Evolutionary conservation across 352 stramenopile genomes (phyloP), one percentile per base, ranked within the genome.

Genomic region (Globisporangium parvum): DNA sequence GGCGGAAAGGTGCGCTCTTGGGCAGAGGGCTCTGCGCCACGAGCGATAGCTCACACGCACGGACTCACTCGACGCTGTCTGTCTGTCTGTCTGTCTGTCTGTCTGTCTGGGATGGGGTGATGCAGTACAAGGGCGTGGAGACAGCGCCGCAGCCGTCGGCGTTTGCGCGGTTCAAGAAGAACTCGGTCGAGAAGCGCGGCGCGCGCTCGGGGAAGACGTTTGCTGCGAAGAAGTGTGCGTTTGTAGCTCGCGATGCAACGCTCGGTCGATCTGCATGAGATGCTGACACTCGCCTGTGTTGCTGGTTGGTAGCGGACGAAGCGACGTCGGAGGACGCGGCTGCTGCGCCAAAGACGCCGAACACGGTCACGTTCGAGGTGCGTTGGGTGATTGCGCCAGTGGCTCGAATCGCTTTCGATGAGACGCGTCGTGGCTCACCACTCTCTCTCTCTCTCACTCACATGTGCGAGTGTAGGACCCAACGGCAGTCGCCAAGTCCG

Each of bases 161-260:
- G 21, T 88, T 88, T 33, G 67, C 71, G 26, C 70, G 72, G 24
- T 88, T 91, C 50, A 75, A 71, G 41, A 88, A 85, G 52, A 58
- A 51, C 41, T 60, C 53, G 47, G 9, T n/a, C 2, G 55, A 71
- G 10, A 88, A 91, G 58, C 75, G 73, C 39, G 80, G 80, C 51
- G 51, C 80, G 23, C 75, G 80, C 31, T 89, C 80, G 20, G 80
- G 80, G 64, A 91, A 91, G 49, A 77, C 67, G 1, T 89, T 91
- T 31, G 72, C 68, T 35, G 77, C 74, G 47, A 71, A 76, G 74
- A 63, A 55, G 59, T 53, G 37, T 59, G 24, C 49, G 41, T 55
- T 2, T 11, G 10, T 37, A 8, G 31, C 10, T 37, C 31, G 5
- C 31, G 12, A 8, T 37, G 31, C 31, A 8, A 46, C 63, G 26